Base-by-base conservation (phyloP, 805 yeast genomes). In the Soucietia sequanensis region DNA sequence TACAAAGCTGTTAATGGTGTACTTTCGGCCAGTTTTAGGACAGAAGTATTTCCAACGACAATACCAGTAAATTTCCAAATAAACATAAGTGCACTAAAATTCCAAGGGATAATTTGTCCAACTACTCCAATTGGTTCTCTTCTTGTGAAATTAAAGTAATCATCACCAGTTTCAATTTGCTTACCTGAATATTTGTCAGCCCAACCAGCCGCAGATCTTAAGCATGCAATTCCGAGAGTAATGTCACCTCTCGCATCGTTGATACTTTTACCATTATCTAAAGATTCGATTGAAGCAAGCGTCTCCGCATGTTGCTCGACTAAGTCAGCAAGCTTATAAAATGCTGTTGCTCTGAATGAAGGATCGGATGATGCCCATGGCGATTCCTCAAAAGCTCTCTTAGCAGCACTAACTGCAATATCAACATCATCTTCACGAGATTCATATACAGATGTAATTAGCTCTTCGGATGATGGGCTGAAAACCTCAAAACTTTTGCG, bases 131-230 rank as follows among this genome's bases (percentile, higher is more conserved):
- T 49, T 35, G 61, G 61, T 38, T 56, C 61, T 29, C 43, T 53
- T 72, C 75, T 52, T 28, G 61, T 57, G 44, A 43, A 56, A 23
- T 45, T 46, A 33, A 76, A 68, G 55, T 79, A 80, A 27, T 73
- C 66, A 27, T 66, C 63, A 26, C 74, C 78, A 7, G 80, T 75
- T 48, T 81, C 81, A 41, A 81, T 70, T 11, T 83, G 72, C 39
- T 74, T 68, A 12, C 95, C 95, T 37, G 65, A 65, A 35, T 79
- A 67, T 61, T 81, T 78, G 58, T 83, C 86, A 33, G 88, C 84
- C 74, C 80, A 78, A 16, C 93, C 91, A 27, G 87, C 88, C 50
- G 76, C 75, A 54, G 80, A 81, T 47, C 75, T 74, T 61, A 80
- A 68, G 23, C 75, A 75, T 42, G 66, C 75, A 24, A 76, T 71